These are phyloP conservation scores for Oryza coarctata DNA, from an alignment of 176 grass and related monocot species.

Conservation along the genomic window DNA sequence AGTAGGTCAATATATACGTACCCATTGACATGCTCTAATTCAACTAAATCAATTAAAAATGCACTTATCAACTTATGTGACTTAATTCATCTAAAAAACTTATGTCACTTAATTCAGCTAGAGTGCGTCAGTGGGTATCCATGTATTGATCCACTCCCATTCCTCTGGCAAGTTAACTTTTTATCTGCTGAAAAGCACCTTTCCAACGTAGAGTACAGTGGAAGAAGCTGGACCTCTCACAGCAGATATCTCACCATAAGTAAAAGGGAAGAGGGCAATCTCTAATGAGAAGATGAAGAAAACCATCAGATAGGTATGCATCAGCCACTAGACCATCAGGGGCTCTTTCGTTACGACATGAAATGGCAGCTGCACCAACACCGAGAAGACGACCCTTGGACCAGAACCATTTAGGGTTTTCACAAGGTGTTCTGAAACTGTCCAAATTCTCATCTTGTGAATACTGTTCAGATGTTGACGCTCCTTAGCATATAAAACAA, in stretches of 20 bases:
- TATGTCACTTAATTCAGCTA: neutral
- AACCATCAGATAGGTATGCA: slow-evolving; percentile 88
- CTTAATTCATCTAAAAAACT: too few relatives aligned
- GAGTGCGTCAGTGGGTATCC: neutral
- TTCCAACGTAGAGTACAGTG: neutral
- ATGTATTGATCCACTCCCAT: neutral
- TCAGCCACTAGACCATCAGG: slow-evolving; percentile 88
- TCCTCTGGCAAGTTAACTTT: neutral
- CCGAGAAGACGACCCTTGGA: slow-evolving; percentile 77
- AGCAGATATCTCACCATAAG: slow-evolving; percentile 63
- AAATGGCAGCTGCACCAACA: slow-evolving; percentile 86
- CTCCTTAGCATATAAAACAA: slow-evolving; percentile 64
- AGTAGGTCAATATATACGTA: neutral
- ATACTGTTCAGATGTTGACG: slow-evolving; percentile 35
- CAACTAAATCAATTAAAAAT: neutral
- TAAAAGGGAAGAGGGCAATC: slow-evolving; percentile 84
- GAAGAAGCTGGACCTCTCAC: slow-evolving; percentile 1
- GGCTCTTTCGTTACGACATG: slow-evolving; percentile 90
- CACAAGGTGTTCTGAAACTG: slow-evolving; percentile 29
- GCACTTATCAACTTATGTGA: too few relatives aligned
- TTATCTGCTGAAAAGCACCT: neutral
- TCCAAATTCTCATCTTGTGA: slow-evolving; percentile 22
- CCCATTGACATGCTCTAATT: neutral
- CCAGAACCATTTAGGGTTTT: slow-evolving; percentile 66
- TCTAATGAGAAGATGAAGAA: slow-evolving; percentile 92